Evolutionary conservation across 2,329 filamentous ascomycete genomes (phyloP), one percentile per base, ranked within the genome.

Genomic region (Colletotrichum graminicola): DNA sequence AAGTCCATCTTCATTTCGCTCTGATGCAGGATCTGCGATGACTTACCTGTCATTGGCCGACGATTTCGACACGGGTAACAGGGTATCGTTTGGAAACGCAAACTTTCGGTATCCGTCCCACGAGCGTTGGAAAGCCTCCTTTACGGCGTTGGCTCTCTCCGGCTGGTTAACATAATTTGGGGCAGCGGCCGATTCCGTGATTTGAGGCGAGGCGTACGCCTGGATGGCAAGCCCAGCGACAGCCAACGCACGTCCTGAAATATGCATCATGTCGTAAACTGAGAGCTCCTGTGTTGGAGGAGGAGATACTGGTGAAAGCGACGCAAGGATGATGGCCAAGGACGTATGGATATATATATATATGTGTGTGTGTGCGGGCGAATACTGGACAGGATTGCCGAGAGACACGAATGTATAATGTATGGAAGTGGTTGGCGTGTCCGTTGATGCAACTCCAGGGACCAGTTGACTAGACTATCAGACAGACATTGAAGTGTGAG

Each of bases 71-170:
- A 93, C 84, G 0, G 94, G 93, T 73, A 84, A 85, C 12, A 97
- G 83, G 55, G 94, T 93, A 79, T 97, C 94, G 75, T 93, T 89
- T 1, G 92, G 92, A 73, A 93, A 95, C 0, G 93, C 93, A 80
- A 93, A 89, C 80, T 89, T 82, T 76, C 89, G 88, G 79, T 95
- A 95, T 2, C 91, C 92, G 70, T 90, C 81, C 92, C 92, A 95
- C 2, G 92, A 91, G 75, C 87, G 86, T 68, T 88, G 84, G 76
- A 95, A 95, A 0, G 90, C 90, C 66, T 89, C 87, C 78, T 90
- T 91, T 64, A 95, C 88, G 1, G 89, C 88, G 60, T 85, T 83
- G 16, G 90, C 87, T 74, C 89, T 82, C 14, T 78, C 79, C 0
- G 78, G 76, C 68, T 85, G 80, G 5, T 81, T 74, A 29, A 75